These are phyloP conservation scores for Pestalotiopsis sp. DNA, from an alignment of 2,329 filamentous ascomycete species.

Conservation along the genomic window DNA sequence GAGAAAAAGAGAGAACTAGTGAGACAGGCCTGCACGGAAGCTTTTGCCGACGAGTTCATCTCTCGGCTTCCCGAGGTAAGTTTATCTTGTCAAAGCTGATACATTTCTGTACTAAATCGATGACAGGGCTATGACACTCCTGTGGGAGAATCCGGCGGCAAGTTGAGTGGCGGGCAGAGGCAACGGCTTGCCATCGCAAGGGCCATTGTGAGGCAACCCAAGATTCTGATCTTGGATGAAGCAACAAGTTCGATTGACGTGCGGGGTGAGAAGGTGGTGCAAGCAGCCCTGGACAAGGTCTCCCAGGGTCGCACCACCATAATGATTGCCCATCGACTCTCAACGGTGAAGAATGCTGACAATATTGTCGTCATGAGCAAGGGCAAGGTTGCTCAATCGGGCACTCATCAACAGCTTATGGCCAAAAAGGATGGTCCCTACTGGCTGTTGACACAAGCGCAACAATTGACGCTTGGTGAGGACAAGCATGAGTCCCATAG, in stretches of 20 bases:
- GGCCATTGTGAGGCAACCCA: constrained; percentile 65
- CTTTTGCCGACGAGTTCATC: constrained; percentile 63
- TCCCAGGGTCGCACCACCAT: constrained; percentile 65
- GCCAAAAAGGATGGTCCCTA: constrained; percentile 64
- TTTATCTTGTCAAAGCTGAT: constrained; percentile 8
- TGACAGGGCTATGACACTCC: constrained; percentile 59
- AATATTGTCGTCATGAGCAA: constrained; percentile 48
- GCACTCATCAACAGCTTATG: constrained; percentile 75
- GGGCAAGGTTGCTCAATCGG: constrained; percentile 72
- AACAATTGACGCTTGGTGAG: constrained; percentile 54
- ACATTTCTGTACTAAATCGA: constrained; percentile 8
- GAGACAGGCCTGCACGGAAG: constrained; percentile 56
- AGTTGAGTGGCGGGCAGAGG: constrained; percentile 69
- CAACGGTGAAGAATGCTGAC: constrained; percentile 50
- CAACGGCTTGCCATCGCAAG: constrained; percentile 70
- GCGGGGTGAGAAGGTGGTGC: constrained; percentile 52
- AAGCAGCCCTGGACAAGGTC: constrained; percentile 58
- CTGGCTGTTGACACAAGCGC: constrained; percentile 65
- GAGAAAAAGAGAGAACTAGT: constrained; percentile 50
- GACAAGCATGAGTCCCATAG: constrained; percentile 38
- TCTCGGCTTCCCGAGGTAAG: constrained; percentile 48
- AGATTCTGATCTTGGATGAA: constrained; percentile 69
- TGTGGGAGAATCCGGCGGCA: constrained; percentile 67
- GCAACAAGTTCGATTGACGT: constrained; percentile 62
- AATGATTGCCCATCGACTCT: constrained; percentile 66